phyloP scores from a whole-genome alignment of 352 stramenopile species.

The Phytophthora lateralis region DNA sequence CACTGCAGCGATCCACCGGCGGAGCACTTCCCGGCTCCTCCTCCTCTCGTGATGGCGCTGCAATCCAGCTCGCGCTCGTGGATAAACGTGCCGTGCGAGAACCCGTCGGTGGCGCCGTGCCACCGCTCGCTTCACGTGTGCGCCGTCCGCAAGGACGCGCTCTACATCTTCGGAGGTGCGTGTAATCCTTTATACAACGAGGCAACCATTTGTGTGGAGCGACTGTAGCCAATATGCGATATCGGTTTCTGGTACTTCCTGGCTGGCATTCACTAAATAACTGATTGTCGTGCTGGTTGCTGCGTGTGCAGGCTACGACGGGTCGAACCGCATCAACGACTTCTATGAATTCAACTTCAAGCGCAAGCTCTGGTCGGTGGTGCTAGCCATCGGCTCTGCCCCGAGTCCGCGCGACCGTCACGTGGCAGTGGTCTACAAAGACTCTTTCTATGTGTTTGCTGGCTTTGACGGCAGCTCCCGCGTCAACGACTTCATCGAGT shows the following conservation, averaged over 20 bases:
- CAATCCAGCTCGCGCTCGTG: slow-evolving; percentile 65
- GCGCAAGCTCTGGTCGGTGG: slow-evolving; percentile 75
- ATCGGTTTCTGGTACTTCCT: neutral
- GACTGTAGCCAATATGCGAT: neutral
- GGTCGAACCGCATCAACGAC: slow-evolving; percentile 92
- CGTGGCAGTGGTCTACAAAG: slow-evolving; percentile 92
- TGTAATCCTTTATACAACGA: neutral
- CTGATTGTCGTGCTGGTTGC: neutral
- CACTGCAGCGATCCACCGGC: slow-evolving; percentile 17
- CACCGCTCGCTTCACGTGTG: slow-evolving; percentile 94
- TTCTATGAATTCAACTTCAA: slow-evolving; percentile 94
- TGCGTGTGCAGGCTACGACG: slow-evolving; percentile 84
- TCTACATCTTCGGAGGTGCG: slow-evolving; percentile 93
- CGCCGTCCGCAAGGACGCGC: slow-evolving; percentile 88
- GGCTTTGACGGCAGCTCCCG: slow-evolving; percentile 93
- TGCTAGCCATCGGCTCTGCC: slow-evolving; percentile 64
- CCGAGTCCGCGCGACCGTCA: slow-evolving; percentile 95
- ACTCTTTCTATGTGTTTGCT: slow-evolving; percentile 95
- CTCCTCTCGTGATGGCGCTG: slow-evolving; percentile 26
- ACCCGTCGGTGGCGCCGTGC: slow-evolving; percentile 85
- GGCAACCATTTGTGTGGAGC: neutral
- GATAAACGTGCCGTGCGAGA: slow-evolving; percentile 80
- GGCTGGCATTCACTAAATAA: neutral
- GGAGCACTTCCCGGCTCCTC: neutral
- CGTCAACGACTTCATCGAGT: slow-evolving; percentile 96